These are phyloP conservation scores for Penicillium cosmopolitanum DNA, from an alignment of 495 filamentous ascomycete species.

Conservation along the genomic window DNA sequence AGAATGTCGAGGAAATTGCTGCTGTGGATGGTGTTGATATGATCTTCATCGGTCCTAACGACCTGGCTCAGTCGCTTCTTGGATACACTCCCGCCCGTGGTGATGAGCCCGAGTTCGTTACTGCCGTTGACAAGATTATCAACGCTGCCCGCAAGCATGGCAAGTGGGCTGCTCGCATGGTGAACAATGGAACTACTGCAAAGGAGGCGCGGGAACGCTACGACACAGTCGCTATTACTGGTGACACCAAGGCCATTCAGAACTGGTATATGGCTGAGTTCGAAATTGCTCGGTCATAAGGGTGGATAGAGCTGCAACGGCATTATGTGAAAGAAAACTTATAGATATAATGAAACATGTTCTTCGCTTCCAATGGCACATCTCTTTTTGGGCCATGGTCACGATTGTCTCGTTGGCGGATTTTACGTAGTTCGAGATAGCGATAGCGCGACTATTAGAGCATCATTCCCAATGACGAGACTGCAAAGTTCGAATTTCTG, in stretches of 20 bases:
- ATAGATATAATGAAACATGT: neutral
- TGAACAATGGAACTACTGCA: slow-evolving; percentile 29
- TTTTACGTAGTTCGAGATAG: neutral
- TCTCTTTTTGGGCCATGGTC: slow-evolving; percentile 39
- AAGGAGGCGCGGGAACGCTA: slow-evolving; percentile 32
- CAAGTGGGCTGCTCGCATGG: slow-evolving; percentile 38
- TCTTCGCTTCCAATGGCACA: slow-evolving; percentile 6
- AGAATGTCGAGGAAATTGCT: slow-evolving; percentile 35
- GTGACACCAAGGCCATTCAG: slow-evolving; percentile 39
- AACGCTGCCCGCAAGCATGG: slow-evolving; percentile 35
- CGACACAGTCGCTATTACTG: slow-evolving; percentile 38
- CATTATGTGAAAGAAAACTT: neutral
- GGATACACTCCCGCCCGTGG: slow-evolving; percentile 33
- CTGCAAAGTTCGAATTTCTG: too few species aligned
- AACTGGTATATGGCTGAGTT: slow-evolving; percentile 43
- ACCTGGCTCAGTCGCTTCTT: slow-evolving; percentile 36
- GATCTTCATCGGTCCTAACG: slow-evolving; percentile 41
- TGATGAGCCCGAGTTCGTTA: slow-evolving; percentile 39
- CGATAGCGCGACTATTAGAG: too few species aligned
- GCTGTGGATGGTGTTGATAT: slow-evolving; percentile 36
- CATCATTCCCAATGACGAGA: too few species aligned
- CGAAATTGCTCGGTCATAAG: slow-evolving; percentile 35
- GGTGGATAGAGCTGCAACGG: neutral
- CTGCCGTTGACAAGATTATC: slow-evolving; percentile 36
- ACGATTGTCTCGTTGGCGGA: slow-evolving; percentile 18